Conservation (phyloP, 306 rosid species). For the Malus fusca region DNA sequence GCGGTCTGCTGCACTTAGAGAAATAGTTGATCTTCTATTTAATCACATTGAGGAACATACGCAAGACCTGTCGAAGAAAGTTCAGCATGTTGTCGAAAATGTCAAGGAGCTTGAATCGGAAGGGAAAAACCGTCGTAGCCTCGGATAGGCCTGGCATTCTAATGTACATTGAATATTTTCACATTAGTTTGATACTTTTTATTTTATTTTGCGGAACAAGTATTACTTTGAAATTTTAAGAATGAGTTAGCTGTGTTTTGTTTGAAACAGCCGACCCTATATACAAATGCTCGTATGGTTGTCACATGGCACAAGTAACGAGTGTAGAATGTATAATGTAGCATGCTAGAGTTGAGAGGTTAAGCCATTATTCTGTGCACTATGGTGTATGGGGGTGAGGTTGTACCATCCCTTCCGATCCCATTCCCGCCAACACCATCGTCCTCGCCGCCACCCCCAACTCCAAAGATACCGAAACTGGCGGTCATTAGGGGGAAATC, state of each 20-base stretch:
- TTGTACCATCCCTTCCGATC: background rate
- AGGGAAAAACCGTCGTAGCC: constrained; percentile 5
- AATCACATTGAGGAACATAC: constrained; percentile 28
- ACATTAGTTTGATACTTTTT: background rate
- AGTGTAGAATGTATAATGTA: background rate
- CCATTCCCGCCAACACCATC: background rate
- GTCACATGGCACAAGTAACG: background rate
- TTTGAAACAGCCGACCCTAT: background rate
- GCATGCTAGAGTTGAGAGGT: background rate
- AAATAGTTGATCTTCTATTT: constrained; percentile 24
- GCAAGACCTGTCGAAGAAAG: constrained; percentile 19
- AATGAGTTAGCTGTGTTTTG: background rate
- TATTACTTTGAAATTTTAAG: background rate
- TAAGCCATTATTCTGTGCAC: background rate
- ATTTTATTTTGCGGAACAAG: background rate
- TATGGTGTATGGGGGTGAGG: background rate
- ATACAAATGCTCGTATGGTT: background rate
- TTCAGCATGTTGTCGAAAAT: constrained; percentile 11
- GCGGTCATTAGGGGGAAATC: background rate
- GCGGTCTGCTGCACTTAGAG: constrained; percentile 30
- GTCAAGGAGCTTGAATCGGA: constrained; percentile 25
- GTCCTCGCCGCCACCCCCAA: background rate
- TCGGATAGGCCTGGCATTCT: background rate
- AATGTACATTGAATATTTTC: constrained; percentile 1
- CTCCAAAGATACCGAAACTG: background rate